A percentile compares a stretch with the other conserved stretches of the same genome.
These are phyloP conservation scores for Phialocephala sp. DNA, from an alignment of 2,329 filamentous ascomycete genomes.

Conservation along the genomic window DNA sequence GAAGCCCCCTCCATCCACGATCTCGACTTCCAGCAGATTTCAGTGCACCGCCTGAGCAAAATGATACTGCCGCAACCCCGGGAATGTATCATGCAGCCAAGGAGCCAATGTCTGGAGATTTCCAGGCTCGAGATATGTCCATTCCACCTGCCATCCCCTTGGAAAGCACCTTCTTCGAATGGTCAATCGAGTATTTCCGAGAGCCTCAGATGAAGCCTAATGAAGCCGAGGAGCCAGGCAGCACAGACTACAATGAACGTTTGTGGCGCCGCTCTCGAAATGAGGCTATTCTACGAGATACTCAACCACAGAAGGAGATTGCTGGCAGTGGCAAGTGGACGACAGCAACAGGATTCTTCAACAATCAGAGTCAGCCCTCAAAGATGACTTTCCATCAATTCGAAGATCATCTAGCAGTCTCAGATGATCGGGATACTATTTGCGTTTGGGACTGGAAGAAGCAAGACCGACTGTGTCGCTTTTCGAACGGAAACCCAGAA, in stretches of 20 bases:
- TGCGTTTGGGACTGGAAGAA: conserved; percentile 93
- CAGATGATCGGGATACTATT: conserved; percentile 90
- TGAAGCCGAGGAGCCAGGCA: conserved; percentile 94
- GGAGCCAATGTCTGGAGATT: conserved; percentile 81
- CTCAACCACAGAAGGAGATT: conserved; percentile 89
- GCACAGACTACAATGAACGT: conserved; percentile 93
- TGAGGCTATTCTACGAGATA: conserved; percentile 88
- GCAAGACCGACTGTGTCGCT: conserved; percentile 75
- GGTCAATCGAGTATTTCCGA: conserved; percentile 97
- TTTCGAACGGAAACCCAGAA: conserved; percentile 91
- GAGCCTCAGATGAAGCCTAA: conserved; percentile 98
- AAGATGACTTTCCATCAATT: conserved; percentile 98
- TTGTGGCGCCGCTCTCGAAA: conserved; percentile 93
- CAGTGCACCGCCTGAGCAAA: conserved; percentile 71
- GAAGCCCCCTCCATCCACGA: conserved; percentile 38
- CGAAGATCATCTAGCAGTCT: conserved; percentile 91
- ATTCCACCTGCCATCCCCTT: conserved; percentile 73
- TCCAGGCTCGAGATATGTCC: conserved; percentile 64
- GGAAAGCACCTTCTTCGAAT: conserved; percentile 85
- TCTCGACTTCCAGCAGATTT: conserved; percentile 61
- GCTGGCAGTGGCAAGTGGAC: conserved; percentile 89
- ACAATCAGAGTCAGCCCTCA: conserved; percentile 86
- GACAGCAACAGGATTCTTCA: conserved; percentile 79
- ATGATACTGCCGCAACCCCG: conserved; percentile 68
- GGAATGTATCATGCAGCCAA: conserved; percentile 78